phyloP scores from a whole-genome alignment of 2,329 filamentous ascomycete species.

The Ophiostoma himal-ulmi region DNA sequence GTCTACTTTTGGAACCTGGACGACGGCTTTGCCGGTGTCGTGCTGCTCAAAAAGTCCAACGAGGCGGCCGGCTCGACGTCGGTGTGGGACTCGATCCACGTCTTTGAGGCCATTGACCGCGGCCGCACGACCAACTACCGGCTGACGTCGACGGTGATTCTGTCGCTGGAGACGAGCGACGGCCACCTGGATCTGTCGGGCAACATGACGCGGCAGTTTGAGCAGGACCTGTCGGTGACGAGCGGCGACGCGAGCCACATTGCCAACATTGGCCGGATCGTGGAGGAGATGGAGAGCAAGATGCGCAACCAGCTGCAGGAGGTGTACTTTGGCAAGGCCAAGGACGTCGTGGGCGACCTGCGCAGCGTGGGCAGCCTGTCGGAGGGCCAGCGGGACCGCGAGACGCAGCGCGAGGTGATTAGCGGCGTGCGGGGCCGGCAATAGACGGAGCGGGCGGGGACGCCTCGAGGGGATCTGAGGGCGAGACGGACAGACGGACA shows the following conservation, averaged over 20 bases:
- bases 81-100: constrained; percentile 97
- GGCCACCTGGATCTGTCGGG: constrained; percentile 89
- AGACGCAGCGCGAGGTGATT: constrained; percentile 85
- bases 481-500: too few species aligned
- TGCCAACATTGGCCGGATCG: constrained; percentile 85
- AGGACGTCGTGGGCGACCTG: constrained; percentile 94
- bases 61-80: constrained; percentile 51
- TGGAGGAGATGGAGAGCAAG: constrained; percentile 99
- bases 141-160: constrained; percentile 91
- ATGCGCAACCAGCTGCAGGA: constrained; percentile 98
- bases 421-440: constrained; percentile 46
- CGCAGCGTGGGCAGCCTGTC: constrained; percentile 79
- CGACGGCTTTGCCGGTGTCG: constrained; percentile 94
- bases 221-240: constrained; percentile 74
- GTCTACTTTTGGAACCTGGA: constrained; percentile 99
- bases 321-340: constrained; percentile 98
- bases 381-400: constrained; percentile 75
- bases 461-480: background rate
- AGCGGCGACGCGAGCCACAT: constrained; percentile 91
- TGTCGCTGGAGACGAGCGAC: constrained; percentile 65
- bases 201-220: constrained; percentile 96
- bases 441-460: too few species aligned
- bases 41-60: constrained; percentile 79
- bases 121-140: constrained; percentile 93
- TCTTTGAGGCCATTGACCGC: constrained; percentile 92